phyloP scores from a whole-genome alignment of 352 stramenopile species.

The Pythium periplocum region DNA sequence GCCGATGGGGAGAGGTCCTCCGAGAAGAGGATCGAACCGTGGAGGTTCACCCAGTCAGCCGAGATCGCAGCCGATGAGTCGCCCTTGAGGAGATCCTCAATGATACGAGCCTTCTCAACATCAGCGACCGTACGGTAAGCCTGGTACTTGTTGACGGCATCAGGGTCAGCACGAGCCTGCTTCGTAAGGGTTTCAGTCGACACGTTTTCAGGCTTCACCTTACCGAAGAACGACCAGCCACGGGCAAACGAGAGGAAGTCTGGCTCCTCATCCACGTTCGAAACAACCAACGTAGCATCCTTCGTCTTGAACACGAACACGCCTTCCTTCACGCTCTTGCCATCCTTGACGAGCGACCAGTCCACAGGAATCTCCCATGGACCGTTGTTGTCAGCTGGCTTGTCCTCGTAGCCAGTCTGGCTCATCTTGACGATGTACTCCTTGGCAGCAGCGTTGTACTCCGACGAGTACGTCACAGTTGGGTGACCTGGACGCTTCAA shows the following conservation, averaged over 20 bases:
- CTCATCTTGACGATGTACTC: conserved; percentile 54
- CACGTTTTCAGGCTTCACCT: conserved; percentile 55
- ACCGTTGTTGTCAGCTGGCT: conserved; percentile 54
- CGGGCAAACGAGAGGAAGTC: conserved; percentile 73
- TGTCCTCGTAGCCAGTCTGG: conserved; percentile 70
- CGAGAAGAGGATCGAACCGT: conserved; percentile 67
- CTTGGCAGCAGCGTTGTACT: conserved; percentile 43
- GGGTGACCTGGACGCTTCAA: conserved; percentile 67
- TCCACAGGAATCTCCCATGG: conserved; percentile 77
- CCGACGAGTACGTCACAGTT: conserved; percentile 56
- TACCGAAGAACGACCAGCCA: conserved; percentile 79
- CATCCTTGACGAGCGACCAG: conserved; percentile 67
- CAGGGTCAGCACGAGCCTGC: conserved; percentile 60
- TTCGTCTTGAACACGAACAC: conserved; percentile 61
- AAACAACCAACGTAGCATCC: conserved; percentile 44
- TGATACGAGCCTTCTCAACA: conserved; percentile 60
- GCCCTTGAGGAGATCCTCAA: conserved; percentile 49
- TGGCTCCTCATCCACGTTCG: conserved; percentile 39
- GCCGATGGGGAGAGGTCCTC: conserved; percentile 57
- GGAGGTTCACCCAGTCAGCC: conserved; percentile 47
- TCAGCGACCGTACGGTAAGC: conserved; percentile 66
- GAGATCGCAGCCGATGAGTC: conserved; percentile 51
- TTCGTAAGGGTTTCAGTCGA: conserved; percentile 43
- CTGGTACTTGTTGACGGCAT: conserved; percentile 76
- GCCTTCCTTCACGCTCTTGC: conserved; percentile 47